Evolutionary conservation across 345 rosid genomes (phyloP), one percentile per base, ranked within the genome.

Genomic region (Linum usitatissimum): DNA sequence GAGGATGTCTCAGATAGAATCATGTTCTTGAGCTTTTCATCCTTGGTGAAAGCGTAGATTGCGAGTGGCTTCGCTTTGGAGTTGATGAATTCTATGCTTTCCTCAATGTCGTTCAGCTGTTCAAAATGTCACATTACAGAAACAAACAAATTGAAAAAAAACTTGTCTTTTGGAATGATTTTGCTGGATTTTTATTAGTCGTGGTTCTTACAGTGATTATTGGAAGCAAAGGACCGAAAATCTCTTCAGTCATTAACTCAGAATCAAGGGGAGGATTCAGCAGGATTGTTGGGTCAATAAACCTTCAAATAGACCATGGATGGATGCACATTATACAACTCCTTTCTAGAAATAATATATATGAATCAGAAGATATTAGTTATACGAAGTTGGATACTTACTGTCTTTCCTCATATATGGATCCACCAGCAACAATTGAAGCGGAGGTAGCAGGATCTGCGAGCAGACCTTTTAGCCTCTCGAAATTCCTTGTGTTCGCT

Each of bases 201-300:
- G 28, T 23, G 28, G 2, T 23, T 39, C 75, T 66, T 45, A 85
- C 87, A 12, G 91, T 85, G 65, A 85, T 76, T 55, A 85, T 73
- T 0, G 91, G 87, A 76, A 85, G 91, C 66, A 85, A 21, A 4
- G 91, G 91, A 8, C 91, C 91, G 15, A 85, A 85, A 58, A 85
- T 76, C 72, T 83, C 91, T 57, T 76, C 80, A 0, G 66, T 79
- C 87, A 83, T 85, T 45, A 85, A 61, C 72, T 80, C 76, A 45
- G 91, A 76, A 66, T 82, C 87, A 54, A 82, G 77, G 53, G 91
- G 87, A 64, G 87, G 87, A 71, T 85, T 70, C 49, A 85, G 65
- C 73, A 85, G 71, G 67, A 85, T 77, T 20, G 91, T 80, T n/a
- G 91, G 87, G 72, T 77, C 86, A 40, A 85, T 77, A 48, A 71